Evolutionary conservation across 176 grass and related monocot genomes (phyloP).

Genomic region (Olyra latifolia): DNA sequence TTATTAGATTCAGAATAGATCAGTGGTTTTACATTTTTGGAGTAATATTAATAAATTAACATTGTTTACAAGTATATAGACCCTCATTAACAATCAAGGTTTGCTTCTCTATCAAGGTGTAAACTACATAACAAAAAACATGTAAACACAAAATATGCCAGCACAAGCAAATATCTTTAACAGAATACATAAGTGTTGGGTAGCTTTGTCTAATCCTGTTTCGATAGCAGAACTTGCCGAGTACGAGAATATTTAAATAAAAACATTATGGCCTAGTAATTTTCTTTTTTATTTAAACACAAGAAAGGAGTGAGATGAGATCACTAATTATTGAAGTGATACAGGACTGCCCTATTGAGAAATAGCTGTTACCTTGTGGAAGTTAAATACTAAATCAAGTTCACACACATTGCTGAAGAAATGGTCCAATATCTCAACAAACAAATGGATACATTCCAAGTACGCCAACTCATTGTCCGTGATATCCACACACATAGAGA

Average conservation of each 20-base stretch:
- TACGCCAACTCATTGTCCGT: conserved; percentile 98
- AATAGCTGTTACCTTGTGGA: conserved; percentile 73
- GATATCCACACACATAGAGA: conserved; percentile 97
- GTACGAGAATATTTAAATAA: conserved; percentile 1
- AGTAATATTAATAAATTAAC: background rate
- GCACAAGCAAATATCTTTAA: background rate
- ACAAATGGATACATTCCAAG: conserved; percentile 96
- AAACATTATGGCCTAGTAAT: background rate
- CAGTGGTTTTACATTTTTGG: background rate
- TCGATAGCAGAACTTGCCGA: background rate
- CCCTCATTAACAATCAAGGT: background rate
- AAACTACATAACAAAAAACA: background rate
- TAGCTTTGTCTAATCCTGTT: background rate
- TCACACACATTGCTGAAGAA: conserved; percentile 99
- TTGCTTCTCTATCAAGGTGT: background rate
- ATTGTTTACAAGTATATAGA: background rate
- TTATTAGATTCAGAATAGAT: background rate
- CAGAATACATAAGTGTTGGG: background rate
- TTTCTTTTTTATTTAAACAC: background rate
- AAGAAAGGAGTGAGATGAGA: background rate
- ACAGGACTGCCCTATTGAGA: background rate
- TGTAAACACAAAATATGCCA: background rate
- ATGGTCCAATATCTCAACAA: conserved; percentile 99
- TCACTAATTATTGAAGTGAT: background rate
- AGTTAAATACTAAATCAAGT: conserved; percentile 98